Evolutionary conservation across 305 asterid genomes (phyloP), one percentile per base, ranked within the genome.

Genomic region (Euphrasia arctica): DNA sequence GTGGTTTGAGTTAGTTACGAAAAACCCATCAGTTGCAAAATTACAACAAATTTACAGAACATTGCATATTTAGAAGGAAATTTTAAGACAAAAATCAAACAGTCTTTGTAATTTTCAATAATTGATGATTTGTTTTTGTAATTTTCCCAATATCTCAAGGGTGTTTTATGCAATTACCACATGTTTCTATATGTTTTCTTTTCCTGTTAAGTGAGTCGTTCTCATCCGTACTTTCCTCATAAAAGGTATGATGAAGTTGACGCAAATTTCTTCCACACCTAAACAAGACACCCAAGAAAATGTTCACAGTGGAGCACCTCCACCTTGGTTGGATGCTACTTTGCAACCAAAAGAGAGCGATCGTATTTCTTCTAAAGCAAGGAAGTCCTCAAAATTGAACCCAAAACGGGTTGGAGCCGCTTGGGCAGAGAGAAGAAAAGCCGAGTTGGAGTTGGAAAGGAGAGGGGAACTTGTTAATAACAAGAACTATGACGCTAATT

Each of bases 351-450:
- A 78, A 63, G 8, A 5, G 15, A 36, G 70, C 60, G 63, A 68
- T 39, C 39, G 18, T 60, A 36, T 28, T 45, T 57, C 83, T 66
- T 70, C 75, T 60, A 72, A 67, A 67, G 61, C 71, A 60, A 72
- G 74, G 52, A 87, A 82, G 72, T 69, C 81, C 42, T 80, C 91
- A 51, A 89, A 84, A 77, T 56, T 89, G 82, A 92, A 92, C 76
- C 97, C 91, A 3, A 92, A 85, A 75, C 83, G 96, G 58, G 94
- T 92, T 71, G 98, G 98, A 77, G 98, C 97, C 75, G 96, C 98
- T 72, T 89, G 96, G 97, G 97, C 98, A 45, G 98, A 92, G 83
- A 83, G 83, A 78, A 87, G 95, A 82, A 87, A 80, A 74, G 80
- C 77, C 43, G 96, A 91, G 83, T 72, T 87, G 84, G 95, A 89